Conservation (phyloP, 805 yeast genomes). For the Candida wancherniae region DNA sequence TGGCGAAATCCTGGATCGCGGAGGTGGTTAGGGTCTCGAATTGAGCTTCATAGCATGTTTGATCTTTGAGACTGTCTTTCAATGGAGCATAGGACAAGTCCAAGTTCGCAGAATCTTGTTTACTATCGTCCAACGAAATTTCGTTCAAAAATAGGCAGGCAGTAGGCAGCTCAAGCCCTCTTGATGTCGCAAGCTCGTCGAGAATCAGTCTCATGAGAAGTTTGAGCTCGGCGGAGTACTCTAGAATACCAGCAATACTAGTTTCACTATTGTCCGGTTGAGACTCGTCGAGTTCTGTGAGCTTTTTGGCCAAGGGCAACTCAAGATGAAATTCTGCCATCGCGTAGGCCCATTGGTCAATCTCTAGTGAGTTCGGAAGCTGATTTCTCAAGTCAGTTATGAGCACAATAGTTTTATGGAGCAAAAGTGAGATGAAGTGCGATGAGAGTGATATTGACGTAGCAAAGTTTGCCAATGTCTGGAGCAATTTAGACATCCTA, state of each 20-base stretch:
- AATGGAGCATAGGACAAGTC: constrained; percentile 16
- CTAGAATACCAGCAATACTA: constrained; percentile 23
- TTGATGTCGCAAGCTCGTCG: constrained; percentile 7
- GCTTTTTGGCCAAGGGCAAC: constrained; percentile 19
- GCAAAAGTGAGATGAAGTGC: constrained; percentile 35
- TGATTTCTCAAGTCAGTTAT: constrained; percentile 33
- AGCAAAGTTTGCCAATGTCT: constrained; percentile 32
- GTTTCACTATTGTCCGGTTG: constrained; percentile 11
- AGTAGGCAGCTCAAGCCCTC: constrained; percentile 13
- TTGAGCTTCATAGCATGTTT: constrained; percentile 18
- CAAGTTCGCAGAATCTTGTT: background rate
- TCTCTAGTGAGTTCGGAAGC: constrained; percentile 13
- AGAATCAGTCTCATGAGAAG: constrained; percentile 41
- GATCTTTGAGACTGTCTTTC: constrained; percentile 10
- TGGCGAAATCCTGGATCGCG: constrained; percentile 49
- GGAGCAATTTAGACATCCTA: constrained; percentile 32
- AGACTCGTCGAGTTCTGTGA: constrained; percentile 21
- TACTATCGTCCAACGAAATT: constrained; percentile 4
- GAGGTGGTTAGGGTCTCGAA: constrained; percentile 54
- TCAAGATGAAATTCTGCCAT: constrained; percentile 39
- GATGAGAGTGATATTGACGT: constrained; percentile 39
- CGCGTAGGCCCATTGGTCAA: constrained; percentile 36
- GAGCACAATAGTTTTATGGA: constrained; percentile 34
- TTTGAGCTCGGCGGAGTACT: constrained; percentile 46
- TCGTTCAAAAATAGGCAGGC: constrained; percentile 20